Evolutionary conservation across 2,329 filamentous ascomycete species (phyloP).

Genomic region (Tympanopsis confertula): DNA sequence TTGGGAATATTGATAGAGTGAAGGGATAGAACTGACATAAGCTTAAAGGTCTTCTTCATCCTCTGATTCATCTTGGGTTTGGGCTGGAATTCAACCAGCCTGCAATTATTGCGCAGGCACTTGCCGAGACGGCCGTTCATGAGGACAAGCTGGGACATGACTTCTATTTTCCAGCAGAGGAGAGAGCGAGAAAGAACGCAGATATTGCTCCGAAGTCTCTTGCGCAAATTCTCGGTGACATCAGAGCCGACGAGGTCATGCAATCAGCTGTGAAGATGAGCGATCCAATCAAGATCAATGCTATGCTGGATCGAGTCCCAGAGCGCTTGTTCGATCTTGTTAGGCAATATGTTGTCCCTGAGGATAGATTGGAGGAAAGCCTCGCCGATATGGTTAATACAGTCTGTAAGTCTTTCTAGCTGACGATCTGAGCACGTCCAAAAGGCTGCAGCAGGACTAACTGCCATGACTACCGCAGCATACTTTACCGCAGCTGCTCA

Average conservation of each 20-base stretch:
- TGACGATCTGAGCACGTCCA: slow-evolving; percentile 12
- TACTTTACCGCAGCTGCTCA: slow-evolving; percentile 27
- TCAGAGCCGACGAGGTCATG: no score
- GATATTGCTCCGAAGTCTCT: not conserved
- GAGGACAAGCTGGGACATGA: slow-evolving; percentile 29
- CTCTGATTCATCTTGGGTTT: slow-evolving; percentile 51
- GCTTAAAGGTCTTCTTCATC: slow-evolving; percentile 38
- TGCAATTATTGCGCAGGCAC: slow-evolving; percentile 44
- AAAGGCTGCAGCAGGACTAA: slow-evolving; percentile 43
- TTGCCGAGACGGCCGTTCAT: slow-evolving; percentile 45
- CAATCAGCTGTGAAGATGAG: slow-evolving; percentile 27
- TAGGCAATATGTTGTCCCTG: slow-evolving; percentile 40
- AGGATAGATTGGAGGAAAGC: slow-evolving; percentile 26
- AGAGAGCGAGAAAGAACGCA: slow-evolving; percentile 12
- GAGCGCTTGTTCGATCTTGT: slow-evolving; percentile 24
- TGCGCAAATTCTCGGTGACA: not conserved
- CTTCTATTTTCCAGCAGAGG: slow-evolving; percentile 28
- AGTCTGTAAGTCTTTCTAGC: slow-evolving; percentile 20
- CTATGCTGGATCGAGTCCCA: not conserved
- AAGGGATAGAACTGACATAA: not conserved
- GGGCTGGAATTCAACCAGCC: slow-evolving; percentile 49
- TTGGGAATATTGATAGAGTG: slow-evolving; percentile 4
- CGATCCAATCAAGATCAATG: slow-evolving; percentile 5
- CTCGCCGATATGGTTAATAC: slow-evolving; percentile 37
- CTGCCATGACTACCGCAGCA: slow-evolving; percentile 24